Conservation (phyloP, 2,329 filamentous ascomycete genomes). For the Botryotinia calthae region DNA sequence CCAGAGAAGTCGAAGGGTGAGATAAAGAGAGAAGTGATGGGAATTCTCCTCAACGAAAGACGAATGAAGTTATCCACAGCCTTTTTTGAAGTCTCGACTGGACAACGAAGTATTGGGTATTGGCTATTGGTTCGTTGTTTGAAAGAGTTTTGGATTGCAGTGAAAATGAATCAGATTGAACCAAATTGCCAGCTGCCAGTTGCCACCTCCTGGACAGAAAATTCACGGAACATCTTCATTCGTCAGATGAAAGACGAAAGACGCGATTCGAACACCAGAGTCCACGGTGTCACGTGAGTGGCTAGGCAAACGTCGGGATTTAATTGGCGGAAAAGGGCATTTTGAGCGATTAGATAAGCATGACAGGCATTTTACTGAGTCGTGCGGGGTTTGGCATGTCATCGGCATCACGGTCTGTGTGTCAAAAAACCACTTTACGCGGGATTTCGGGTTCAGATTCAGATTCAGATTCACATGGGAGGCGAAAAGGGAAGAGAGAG, state of each 20-base stretch:
- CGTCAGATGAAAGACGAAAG: constrained; percentile 4
- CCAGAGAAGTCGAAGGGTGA: neutral
- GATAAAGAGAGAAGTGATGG: neutral
- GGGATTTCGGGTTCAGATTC: neutral
- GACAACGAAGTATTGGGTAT: neutral
- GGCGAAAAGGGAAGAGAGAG: neutral
- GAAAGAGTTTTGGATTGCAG: neutral
- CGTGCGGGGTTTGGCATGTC: neutral
- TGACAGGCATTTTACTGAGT: neutral
- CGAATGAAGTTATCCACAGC: constrained; percentile 9
- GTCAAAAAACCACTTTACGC: neutral
- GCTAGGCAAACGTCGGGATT: neutral
- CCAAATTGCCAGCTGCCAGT: neutral
- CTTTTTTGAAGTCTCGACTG: neutral
- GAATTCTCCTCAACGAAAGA: neutral
- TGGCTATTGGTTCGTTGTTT: neutral
- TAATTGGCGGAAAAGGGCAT: neutral
- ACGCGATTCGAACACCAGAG: neutral
- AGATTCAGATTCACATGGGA: neutral
- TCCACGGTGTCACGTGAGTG: neutral
- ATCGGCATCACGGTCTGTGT: neutral
- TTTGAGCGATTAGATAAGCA: neutral
- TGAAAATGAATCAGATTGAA: neutral
- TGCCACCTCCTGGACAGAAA: neutral
- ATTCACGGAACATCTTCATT: neutral